Evolutionary conservation across 805 yeast genomes (phyloP).

Genomic region (Cyberlindnera americana): DNA sequence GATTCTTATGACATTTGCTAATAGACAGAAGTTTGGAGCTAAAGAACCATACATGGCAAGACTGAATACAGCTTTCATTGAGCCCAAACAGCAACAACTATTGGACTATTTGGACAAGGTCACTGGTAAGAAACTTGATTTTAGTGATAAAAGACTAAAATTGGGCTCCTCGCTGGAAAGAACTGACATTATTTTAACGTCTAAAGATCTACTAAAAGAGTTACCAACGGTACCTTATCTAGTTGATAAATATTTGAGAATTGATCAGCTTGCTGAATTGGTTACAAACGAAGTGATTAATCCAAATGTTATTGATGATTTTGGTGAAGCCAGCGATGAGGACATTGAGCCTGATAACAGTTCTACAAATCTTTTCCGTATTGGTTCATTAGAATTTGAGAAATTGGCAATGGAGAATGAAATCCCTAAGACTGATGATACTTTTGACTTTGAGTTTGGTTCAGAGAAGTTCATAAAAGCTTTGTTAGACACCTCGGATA

Average conservation of each 20-base stretch:
- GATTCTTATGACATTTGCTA: slow-evolving; percentile 73
- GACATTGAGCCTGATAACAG: slow-evolving; percentile 6
- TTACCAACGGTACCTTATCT: slow-evolving; percentile 66
- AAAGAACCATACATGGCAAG: slow-evolving; percentile 78
- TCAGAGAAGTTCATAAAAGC: slow-evolving; percentile 57
- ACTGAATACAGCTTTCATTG: slow-evolving; percentile 63
- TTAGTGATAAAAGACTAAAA: slow-evolving; percentile 53
- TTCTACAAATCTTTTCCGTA: slow-evolving; percentile 21
- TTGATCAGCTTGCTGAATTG: slow-evolving; percentile 54
- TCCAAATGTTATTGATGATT: slow-evolving; percentile 20
- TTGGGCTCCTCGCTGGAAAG: slow-evolving; percentile 54
- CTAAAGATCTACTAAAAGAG: slow-evolving; percentile 50
- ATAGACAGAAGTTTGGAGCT: slow-evolving; percentile 66
- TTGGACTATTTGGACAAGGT: slow-evolving; percentile 68
- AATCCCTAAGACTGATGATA: slow-evolving; percentile 2
- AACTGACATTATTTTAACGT: slow-evolving; percentile 49
- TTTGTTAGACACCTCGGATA: slow-evolving; percentile 28
- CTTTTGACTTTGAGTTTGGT: slow-evolving; percentile 46
- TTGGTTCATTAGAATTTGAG: slow-evolving; percentile 35
- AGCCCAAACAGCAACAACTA: slow-evolving; percentile 52
- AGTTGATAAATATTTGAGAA: slow-evolving; percentile 60
- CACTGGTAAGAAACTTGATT: slow-evolving; percentile 66
- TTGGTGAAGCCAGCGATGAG: slow-evolving; percentile 12
- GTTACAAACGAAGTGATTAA: slow-evolving; percentile 28
- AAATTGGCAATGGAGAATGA: slow-evolving; percentile 29